phyloP scores from a whole-genome alignment of 176 grass and related monocot genomes.

The Tillandsia leiboldiana region DNA sequence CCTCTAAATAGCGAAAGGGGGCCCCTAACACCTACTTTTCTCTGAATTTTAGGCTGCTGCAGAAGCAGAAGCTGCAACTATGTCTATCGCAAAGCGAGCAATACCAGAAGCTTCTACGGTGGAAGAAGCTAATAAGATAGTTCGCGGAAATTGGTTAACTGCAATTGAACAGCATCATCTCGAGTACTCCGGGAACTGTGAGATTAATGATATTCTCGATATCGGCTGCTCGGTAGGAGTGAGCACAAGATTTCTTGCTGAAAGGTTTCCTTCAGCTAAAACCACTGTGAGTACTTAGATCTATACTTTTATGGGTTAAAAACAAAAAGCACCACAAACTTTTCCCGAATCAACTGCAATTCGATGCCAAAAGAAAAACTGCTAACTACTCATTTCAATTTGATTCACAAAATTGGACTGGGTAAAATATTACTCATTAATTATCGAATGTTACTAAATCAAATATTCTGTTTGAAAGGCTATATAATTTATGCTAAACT shows the following conservation, averaged over 20 bases:
- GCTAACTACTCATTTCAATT: background rate
- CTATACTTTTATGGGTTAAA: background rate
- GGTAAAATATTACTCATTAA: no score
- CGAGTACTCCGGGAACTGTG: constrained; percentile 34
- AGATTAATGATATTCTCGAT: constrained; percentile 62
- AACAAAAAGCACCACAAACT: background rate
- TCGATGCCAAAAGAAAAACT: background rate
- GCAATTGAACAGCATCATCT: constrained; percentile 50
- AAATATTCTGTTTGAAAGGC: background rate
- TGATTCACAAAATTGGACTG: background rate
- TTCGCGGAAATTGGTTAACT: constrained; percentile 60
- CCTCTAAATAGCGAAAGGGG: no score
- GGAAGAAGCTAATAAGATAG: constrained; percentile 51
- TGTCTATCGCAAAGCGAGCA: constrained; percentile 78
- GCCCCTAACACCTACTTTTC: background rate
- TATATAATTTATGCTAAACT: background rate
- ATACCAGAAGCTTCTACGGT: constrained; percentile 57
- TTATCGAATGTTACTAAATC: background rate
- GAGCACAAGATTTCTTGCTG: constrained; percentile 63
- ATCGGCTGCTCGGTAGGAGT: constrained; percentile 85
- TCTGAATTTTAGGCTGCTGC: constrained; percentile 56
- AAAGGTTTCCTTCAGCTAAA: constrained; percentile 59
- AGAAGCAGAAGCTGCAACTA: constrained; percentile 71
- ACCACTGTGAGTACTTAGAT: constrained; percentile 36
- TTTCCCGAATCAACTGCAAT: background rate